These are phyloP conservation scores for Puccinia coronata DNA, from an alignment of 1,284 basidiomycete genomes.

Conservation along the genomic window DNA sequence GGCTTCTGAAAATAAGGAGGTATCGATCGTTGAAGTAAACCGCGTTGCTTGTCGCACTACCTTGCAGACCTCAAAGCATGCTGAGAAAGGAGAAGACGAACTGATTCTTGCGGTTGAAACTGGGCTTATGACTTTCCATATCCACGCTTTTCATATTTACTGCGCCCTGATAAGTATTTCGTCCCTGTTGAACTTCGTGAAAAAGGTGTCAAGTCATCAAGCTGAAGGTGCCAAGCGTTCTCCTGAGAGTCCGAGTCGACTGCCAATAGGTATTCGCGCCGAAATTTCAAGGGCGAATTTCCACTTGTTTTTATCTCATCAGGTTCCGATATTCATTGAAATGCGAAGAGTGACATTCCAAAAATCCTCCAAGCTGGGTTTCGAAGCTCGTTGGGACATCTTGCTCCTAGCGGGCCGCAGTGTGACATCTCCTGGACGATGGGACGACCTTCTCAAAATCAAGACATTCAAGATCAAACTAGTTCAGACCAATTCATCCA, in stretches of 20 bases:
- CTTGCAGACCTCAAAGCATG: constrained; percentile 25
- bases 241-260: not conserved
- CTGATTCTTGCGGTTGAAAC: constrained; percentile 42
- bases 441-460: constrained; percentile 77
- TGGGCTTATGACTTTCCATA: constrained; percentile 55
- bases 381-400: constrained; percentile 58
- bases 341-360: constrained; percentile 44
- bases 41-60: constrained; percentile 42
- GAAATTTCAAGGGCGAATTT: constrained; percentile 51
- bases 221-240: constrained; percentile 12
- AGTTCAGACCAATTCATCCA: constrained; percentile 49
- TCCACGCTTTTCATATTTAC: constrained; percentile 74
- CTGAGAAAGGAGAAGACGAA: constrained; percentile 31
- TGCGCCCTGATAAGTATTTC: constrained; percentile 69
- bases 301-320: constrained; percentile 43
- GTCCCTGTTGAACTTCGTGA: constrained; percentile 60
- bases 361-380: constrained; percentile 52
- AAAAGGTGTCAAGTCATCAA: constrained; percentile 19
- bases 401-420: constrained; percentile 62
- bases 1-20: not conserved
- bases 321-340: constrained; percentile 46
- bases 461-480: constrained; percentile 66
- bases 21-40: constrained; percentile 13
- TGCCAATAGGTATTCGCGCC: constrained; percentile 51
- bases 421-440: constrained; percentile 61